A percentile compares a stretch with the other conserved stretches of the same genome.
phyloP scores from a whole-genome alignment of 2,329 filamentous ascomycete species.

The Trichoderma endophyticum region DNA sequence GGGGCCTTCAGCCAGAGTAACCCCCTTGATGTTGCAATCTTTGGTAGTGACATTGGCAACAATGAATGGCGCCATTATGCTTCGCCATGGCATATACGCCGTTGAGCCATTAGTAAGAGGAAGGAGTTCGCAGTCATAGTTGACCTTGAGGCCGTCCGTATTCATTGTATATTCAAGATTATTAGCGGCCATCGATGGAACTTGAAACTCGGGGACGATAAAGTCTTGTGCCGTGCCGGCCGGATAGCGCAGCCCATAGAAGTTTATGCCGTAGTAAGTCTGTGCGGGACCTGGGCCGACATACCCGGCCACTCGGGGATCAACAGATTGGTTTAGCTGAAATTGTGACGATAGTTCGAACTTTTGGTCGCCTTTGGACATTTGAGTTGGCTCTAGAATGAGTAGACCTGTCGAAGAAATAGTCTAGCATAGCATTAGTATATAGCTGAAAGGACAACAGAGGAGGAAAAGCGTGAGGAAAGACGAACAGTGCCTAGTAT shows the following conservation, averaged over 20 bases:
- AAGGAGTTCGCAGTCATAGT: conserved; percentile 26
- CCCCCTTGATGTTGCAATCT: conserved; percentile 26
- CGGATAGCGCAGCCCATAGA: conserved; percentile 3
- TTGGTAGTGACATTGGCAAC: conserved; percentile 25
- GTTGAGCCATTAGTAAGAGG: conserved; percentile 24
- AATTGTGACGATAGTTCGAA: not conserved
- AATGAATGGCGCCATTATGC: conserved; percentile 25
- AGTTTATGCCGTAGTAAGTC: conserved; percentile 7
- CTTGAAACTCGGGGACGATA: not conserved
- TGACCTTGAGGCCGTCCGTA: conserved; percentile 25
- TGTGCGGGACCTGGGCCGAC: conserved; percentile 4
- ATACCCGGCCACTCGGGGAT: not conserved
- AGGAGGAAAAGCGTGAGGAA: not conserved
- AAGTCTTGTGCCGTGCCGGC: not conserved
- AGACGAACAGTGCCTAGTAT: conserved; percentile 10
- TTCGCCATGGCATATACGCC: conserved; percentile 24
- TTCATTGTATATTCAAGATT: not conserved
- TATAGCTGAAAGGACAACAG: not conserved
- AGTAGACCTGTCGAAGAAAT: conserved; percentile 3
- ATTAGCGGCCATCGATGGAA: not conserved
- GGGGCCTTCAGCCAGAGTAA: conserved; percentile 25
- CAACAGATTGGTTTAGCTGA: not conserved
- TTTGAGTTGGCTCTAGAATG: conserved; percentile 4
- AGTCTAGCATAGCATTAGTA: not conserved
- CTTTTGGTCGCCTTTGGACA: not conserved